These are phyloP conservation scores for Agarophyton chilense DNA, from an alignment of 23 red algal species.

Conservation along the genomic window DNA sequence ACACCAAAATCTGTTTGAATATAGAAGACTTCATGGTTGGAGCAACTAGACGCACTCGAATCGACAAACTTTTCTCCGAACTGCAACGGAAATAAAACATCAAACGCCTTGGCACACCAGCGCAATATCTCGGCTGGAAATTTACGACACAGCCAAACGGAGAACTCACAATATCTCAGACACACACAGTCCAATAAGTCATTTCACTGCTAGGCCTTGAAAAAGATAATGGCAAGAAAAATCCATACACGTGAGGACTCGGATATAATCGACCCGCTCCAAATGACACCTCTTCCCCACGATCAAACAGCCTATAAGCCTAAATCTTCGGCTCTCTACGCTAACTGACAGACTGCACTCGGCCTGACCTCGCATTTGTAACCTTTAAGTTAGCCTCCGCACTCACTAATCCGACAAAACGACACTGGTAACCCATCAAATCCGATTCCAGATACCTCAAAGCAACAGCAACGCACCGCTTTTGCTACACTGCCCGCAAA, in stretches of 20 bases:
- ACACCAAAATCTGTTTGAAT: not conserved
- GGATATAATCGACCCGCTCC: not conserved
- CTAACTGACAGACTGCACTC: not conserved
- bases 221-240: not conserved
- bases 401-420: not conserved
- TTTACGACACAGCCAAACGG: not conserved
- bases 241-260: not conserved
- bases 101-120: not conserved
- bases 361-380: slow-evolving; percentile 2
- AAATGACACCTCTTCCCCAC: not conserved
- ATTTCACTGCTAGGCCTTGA: not conserved
- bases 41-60: not conserved
- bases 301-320: not conserved
- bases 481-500: not conserved
- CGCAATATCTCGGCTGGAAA: not conserved
- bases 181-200: not conserved
- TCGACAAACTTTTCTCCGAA: not conserved
- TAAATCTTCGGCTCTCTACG: not conserved
- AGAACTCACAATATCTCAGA: not conserved
- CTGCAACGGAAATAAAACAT: not conserved
- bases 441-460: not conserved
- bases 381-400: not conserved
- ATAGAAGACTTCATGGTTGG: not conserved
- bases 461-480: not conserved
- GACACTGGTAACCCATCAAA: not conserved